Percentiles rank a stretch among this genome's conserved stretches.
These are phyloP conservation scores for Pseudocercospora musae DNA, from an alignment of 2,329 filamentous ascomycete species.

Conservation along the genomic window DNA sequence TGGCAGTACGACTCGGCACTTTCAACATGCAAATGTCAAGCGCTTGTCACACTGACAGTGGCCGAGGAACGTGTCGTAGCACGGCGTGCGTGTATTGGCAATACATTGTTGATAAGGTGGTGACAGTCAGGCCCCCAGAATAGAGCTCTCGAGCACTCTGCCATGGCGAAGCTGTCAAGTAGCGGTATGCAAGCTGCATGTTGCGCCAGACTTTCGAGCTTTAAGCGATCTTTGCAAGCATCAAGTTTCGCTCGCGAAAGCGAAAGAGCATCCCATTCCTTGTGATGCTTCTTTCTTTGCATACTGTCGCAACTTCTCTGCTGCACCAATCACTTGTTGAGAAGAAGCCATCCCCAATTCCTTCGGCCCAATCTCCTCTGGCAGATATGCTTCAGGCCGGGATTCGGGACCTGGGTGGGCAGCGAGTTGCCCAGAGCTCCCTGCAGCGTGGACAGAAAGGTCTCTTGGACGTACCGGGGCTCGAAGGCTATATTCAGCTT, in stretches of 20 bases:
- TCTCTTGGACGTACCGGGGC: too few relatives aligned
- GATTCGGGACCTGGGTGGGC: neutral
- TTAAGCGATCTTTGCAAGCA: neutral
- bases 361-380: neutral
- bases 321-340: neutral
- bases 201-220: neutral
- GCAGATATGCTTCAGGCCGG: neutral
- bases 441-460: too few relatives aligned
- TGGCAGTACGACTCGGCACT: neutral
- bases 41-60: neutral
- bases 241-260: neutral
- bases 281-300: neutral
- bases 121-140: neutral
- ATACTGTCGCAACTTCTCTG: neutral
- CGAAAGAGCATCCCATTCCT: neutral
- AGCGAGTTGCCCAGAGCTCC: too few relatives aligned
- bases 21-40: neutral
- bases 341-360: neutral
- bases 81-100: slow-evolving; percentile 1
- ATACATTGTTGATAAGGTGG: slow-evolving; percentile 1
- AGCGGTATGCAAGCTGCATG: neutral
- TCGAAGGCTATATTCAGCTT: too few relatives aligned
- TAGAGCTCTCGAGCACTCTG: neutral
- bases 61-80: neutral
- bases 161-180: neutral